Evolutionary conservation across 1,139 yeast species (phyloP).

Genomic region (Oligophagozyma castellii): DNA sequence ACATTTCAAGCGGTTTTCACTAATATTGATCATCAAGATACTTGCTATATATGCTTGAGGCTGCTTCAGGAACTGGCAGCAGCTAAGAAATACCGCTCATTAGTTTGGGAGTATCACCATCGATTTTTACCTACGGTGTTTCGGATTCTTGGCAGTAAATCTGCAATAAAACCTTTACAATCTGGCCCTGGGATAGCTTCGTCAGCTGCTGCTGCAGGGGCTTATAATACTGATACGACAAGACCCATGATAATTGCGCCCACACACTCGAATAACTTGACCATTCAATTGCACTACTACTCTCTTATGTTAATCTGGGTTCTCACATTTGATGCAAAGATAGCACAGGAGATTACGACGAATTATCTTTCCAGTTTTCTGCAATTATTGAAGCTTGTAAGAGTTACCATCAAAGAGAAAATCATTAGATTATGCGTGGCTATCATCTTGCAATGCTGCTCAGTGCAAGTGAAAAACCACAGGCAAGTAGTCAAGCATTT

Average conservation of each 20-base stretch:
- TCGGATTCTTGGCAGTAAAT: conserved; percentile 25
- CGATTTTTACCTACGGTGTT: conserved; percentile 45
- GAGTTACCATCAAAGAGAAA: conserved; percentile 82
- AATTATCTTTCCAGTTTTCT: conserved; percentile 30
- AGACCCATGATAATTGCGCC: conserved; percentile 23
- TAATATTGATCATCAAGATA: conserved; percentile 18
- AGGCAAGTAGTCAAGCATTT: conserved; percentile 43
- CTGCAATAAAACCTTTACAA: conserved; percentile 1
- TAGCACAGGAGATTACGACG: conserved; percentile 38
- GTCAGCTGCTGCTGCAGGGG: conserved; percentile 1
- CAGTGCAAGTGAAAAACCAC: conserved; percentile 21
- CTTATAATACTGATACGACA: conserved; percentile 5
- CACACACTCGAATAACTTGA: conserved; percentile 34
- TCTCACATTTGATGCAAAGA: conserved; percentile 52
- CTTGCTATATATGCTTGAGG: conserved; percentile 21
- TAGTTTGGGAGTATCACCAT: conserved; percentile 42
- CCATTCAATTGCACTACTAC: conserved; percentile 76
- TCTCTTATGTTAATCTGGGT: conserved; percentile 73
- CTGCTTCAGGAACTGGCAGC: conserved; percentile 29
- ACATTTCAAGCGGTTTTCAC: conserved; percentile 14
- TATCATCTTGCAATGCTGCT: conserved; percentile 47
- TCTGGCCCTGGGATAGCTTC: conserved; percentile 2
- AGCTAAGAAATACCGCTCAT: conserved; percentile 41
- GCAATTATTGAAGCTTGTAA: conserved; percentile 50
- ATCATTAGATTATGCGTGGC: conserved; percentile 73